Percentiles rank a stretch among this genome's conserved stretches.
Evolutionary conservation across 2,329 filamentous ascomycete species (phyloP).

Genomic region (Colletotrichum paranaense): DNA sequence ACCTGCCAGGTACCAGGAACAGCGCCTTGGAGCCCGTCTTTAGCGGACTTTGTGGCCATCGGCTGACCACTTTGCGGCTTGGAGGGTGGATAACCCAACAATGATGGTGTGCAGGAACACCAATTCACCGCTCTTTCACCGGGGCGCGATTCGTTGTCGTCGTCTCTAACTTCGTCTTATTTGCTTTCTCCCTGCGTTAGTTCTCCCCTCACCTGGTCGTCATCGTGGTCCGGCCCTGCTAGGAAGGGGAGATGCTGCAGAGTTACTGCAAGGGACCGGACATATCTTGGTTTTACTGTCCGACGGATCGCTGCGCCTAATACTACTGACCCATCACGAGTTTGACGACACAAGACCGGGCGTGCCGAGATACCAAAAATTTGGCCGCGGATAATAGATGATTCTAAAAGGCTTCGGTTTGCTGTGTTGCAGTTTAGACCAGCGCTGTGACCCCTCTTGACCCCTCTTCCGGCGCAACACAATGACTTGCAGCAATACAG

Average conservation of each 20-base stretch:
- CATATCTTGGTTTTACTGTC: not conserved
- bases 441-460: not conserved
- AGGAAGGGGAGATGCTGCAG: constrained; percentile 11
- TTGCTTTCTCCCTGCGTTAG: constrained; percentile 26
- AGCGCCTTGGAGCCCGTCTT: not conserved
- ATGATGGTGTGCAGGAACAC: constrained; percentile 19
- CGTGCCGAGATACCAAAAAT: not conserved
- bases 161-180: constrained; percentile 18
- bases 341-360: not conserved
- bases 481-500: constrained; percentile 25
- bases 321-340: not conserved
- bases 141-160: constrained; percentile 25
- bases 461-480: constrained; percentile 22
- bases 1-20: constrained; percentile 23
- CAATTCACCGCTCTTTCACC: constrained; percentile 34
- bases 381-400: not conserved
- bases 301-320: not conserved
- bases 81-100: not conserved
- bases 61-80: constrained; percentile 29
- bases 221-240: constrained; percentile 6
- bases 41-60: constrained; percentile 16
- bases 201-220: not conserved
- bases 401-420: not conserved
- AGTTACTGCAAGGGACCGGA: constrained; percentile 15
- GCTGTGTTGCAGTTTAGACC: not conserved